Evolutionary conservation across 1,284 basidiomycete species (phyloP).

Genomic region (Marasmius oreades): DNA sequence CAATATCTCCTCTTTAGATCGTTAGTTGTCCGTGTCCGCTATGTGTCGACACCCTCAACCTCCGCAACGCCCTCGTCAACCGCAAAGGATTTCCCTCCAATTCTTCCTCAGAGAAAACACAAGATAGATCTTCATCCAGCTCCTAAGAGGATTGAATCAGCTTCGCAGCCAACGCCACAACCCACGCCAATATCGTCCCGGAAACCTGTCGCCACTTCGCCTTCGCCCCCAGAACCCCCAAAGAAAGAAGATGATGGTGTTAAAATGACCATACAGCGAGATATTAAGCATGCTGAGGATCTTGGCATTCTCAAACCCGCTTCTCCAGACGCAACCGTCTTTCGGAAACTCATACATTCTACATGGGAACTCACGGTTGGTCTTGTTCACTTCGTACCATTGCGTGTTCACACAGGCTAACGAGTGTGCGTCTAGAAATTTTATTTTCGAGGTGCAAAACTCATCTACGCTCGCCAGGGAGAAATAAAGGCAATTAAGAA

Average conservation of each 20-base stretch:
- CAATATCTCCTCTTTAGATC: background rate
- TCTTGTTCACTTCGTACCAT: conserved; percentile 10
- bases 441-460: conserved; percentile 69
- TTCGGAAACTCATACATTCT: conserved; percentile 59
- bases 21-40: conserved; percentile 1
- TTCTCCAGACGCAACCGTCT: conserved; percentile 53
- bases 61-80: background rate
- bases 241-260: conserved; percentile 20
- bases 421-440: conserved; percentile 67
- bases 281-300: conserved; percentile 59
- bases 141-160: background rate
- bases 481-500: conserved; percentile 49
- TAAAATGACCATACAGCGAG: conserved; percentile 52
- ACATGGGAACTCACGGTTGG: conserved; percentile 66
- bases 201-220: background rate
- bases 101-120: conserved; percentile 1
- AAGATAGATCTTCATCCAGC: conserved; percentile 2
- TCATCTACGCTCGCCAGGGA: conserved; percentile 58
- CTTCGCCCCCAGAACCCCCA: conserved; percentile 7
- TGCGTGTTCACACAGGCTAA: conserved; percentile 7
- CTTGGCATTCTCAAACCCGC: conserved; percentile 68
- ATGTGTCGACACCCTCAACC: background rate
- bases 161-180: background rate
- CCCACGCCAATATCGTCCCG: background rate
- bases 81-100: background rate